Evolutionary conservation across 2,329 filamentous ascomycete species (phyloP), one percentile per base, ranked within the genome.

Genomic region (Raffaelea albimanens): DNA sequence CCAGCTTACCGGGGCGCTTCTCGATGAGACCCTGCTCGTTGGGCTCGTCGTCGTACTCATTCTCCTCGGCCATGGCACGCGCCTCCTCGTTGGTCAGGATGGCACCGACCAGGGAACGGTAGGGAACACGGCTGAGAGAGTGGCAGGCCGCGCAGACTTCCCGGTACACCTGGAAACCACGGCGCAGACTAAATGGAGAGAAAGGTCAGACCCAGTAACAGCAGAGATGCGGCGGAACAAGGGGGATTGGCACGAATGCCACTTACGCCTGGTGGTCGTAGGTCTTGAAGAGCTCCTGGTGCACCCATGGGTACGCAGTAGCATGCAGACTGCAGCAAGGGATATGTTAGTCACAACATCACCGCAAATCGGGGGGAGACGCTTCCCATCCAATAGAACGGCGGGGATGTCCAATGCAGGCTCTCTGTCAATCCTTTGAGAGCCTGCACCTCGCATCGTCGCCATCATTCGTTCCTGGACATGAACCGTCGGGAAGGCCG

Each of bases 161-260:
- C 59, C 85, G 88, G 79, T 98, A 98, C 65, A 98, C 93, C 74
- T 95, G 90, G 82, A 97, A 98, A 72, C 93, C 93, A 75, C 93
- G 90, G 69, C 93, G 93, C 58, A 98, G 89, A 61, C 90, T 95
- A 57, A 25, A 11, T 19, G 10, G 21, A 54, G 3, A 25, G 3
- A 19, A 18, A 14, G 14, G 36, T 16, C 11, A 19, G 44, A 19
- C 16, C 16, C 9, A 25, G n/a, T 79, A 56, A 85, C 76, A 81
- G 85, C 75, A 56, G 76, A 81, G 53, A 56, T 46, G 48, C 50
- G 50, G 51, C 40, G 53, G 52, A 46, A 51, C 43, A 23, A 33
- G 41, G 29, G 46, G 25, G 7, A 29, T 29, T 29, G 25, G 25
- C 25, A 29, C 25, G 25, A 38, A 38, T 5, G 47, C 44, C 33